These are phyloP conservation scores for Penicillium verhagenii DNA, from an alignment of 495 filamentous ascomycete species.

Conservation along the genomic window DNA sequence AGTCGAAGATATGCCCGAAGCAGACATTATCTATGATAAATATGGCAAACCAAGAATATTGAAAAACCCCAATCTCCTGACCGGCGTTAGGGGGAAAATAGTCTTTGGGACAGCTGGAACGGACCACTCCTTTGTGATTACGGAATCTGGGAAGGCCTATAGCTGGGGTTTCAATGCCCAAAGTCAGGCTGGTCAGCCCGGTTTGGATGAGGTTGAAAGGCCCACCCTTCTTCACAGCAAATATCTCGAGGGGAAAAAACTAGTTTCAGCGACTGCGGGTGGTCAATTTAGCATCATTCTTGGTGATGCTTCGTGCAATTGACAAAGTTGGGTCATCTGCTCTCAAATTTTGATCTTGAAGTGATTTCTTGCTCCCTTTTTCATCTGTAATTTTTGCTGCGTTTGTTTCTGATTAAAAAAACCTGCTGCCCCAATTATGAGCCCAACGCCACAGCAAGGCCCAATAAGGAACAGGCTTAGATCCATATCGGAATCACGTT, in stretches of 20 bases:
- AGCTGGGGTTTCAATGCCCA: slow-evolving; percentile 6
- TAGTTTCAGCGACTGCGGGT: slow-evolving; percentile 1
- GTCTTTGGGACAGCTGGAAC: background rate
- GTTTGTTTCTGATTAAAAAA: background rate
- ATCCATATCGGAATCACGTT: background rate
- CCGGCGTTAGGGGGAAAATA: background rate
- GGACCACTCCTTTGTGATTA: slow-evolving; percentile 6
- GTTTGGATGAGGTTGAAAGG: slow-evolving; percentile 2
- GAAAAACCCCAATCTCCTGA: background rate
- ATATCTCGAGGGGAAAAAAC: slow-evolving; percentile 1
- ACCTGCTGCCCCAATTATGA: background rate
- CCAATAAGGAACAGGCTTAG: background rate
- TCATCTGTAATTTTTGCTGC: background rate
- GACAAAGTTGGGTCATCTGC: background rate
- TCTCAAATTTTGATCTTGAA: background rate
- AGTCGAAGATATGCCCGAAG: background rate
- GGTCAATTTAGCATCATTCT: slow-evolving; percentile 3
- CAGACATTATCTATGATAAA: slow-evolving; percentile 1
- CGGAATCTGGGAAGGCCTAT: slow-evolving; percentile 4
- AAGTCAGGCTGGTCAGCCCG: slow-evolving; percentile 3
- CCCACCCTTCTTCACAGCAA: slow-evolving; percentile 4
- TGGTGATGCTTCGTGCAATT: background rate
- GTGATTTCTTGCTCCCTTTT: background rate
- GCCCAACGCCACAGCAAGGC: background rate
- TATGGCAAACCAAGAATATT: slow-evolving; percentile 1